Evolutionary conservation across 164 flowering plant genomes (phyloP).

Genomic region (Vitis vinifera): DNA sequence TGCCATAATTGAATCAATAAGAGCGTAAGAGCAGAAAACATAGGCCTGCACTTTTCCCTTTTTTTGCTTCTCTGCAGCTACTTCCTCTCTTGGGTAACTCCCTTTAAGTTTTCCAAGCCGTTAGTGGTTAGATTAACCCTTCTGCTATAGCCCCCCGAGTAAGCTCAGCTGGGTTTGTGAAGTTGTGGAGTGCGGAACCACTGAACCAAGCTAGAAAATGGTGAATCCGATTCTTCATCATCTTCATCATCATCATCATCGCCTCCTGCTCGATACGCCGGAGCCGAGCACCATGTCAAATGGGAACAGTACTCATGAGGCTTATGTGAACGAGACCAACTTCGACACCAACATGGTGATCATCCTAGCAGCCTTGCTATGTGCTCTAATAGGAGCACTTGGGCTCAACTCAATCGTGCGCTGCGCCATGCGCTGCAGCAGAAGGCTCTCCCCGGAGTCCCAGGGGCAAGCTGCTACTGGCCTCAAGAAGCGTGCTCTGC

Average conservation of each 20-base stretch:
- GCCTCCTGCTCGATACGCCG: slow-evolving; percentile 13
- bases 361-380: slow-evolving; percentile 63
- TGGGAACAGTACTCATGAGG: slow-evolving; percentile 18
- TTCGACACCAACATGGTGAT: slow-evolving; percentile 88
- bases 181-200: no score
- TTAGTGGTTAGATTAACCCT: no score
- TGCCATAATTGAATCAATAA: no score
- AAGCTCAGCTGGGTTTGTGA: no score
- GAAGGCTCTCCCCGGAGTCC: slow-evolving; percentile 32
- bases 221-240: no score
- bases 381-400: slow-evolving; percentile 62
- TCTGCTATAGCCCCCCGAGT: no score
- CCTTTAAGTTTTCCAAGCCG: no score
- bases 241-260: background rate
- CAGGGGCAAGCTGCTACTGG: slow-evolving; percentile 43
- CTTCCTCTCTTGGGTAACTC: no score
- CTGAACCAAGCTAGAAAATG: no score
- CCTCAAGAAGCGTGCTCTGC: slow-evolving; percentile 50
- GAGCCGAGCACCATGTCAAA: background rate
- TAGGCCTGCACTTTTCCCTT: no score
- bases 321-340: slow-evolving; percentile 32
- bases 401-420: slow-evolving; percentile 68
- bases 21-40: no score
- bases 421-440: slow-evolving; percentile 52
- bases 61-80: background rate